A percentile compares a stretch with the other conserved stretches of the same genome.
These are phyloP conservation scores for Meyerozyma guilliermondii DNA, from an alignment of 1,139 yeast genomes.

Conservation along the genomic window DNA sequence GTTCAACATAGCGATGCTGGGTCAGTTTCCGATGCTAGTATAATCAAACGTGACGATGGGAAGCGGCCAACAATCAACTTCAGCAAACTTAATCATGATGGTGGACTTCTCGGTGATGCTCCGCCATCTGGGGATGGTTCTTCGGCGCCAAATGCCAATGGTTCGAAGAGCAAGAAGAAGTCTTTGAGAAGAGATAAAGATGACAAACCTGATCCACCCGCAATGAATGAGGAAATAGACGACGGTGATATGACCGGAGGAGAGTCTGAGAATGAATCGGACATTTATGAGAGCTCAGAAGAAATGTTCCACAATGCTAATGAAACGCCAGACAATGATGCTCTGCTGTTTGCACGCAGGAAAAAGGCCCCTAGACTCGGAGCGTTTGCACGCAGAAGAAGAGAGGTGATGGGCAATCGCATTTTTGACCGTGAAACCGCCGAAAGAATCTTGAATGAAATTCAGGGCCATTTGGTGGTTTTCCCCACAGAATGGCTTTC, in stretches of 20 bases:
- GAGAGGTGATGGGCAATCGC: conserved; percentile 42
- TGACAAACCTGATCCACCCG: conserved; percentile 7
- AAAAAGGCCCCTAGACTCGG: conserved; percentile 10
- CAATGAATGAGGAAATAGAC: conserved; percentile 6
- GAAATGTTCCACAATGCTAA: neutral
- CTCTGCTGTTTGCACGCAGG: neutral
- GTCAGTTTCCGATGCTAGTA: conserved; percentile 7
- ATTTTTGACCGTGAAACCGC: conserved; percentile 77
- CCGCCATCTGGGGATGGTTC: conserved; percentile 20
- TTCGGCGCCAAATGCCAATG: conserved; percentile 3
- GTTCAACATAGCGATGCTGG: conserved; percentile 11
- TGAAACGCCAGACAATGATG: neutral
- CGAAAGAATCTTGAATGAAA: conserved; percentile 61
- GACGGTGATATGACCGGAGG: too few species aligned
- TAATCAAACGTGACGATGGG: conserved; percentile 6
- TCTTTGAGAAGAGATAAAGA: conserved; percentile 2
- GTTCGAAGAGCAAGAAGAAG: conserved; percentile 3
- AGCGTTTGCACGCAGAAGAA: conserved; percentile 35
- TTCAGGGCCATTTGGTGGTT: conserved; percentile 85
- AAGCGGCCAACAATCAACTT: conserved; percentile 23
- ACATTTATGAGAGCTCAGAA: neutral
- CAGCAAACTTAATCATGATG: conserved; percentile 21
- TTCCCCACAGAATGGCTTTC: conserved; percentile 92
- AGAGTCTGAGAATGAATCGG: neutral
- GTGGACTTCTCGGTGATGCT: conserved; percentile 37